phyloP scores from a whole-genome alignment of 2,329 filamentous ascomycete genomes.

The Aspergillus sp. region DNA sequence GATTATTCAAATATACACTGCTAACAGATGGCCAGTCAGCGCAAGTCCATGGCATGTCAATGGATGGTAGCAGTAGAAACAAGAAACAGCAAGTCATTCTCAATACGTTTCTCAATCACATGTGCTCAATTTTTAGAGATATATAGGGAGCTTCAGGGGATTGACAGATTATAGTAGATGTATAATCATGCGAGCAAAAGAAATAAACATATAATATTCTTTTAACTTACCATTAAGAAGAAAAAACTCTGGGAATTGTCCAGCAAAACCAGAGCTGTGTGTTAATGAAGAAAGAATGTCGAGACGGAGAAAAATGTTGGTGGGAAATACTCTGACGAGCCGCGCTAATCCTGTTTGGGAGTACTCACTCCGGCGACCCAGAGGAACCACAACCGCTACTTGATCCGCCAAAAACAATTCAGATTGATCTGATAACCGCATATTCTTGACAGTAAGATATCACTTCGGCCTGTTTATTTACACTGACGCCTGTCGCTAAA shows the following conservation, averaged over 20 bases:
- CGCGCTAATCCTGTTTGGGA: constrained; percentile 8
- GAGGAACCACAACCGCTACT: background rate
- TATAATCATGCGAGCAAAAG: constrained; percentile 54
- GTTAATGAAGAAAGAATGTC: constrained; percentile 7
- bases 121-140: constrained; percentile 31
- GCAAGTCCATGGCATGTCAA: constrained; percentile 5
- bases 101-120: constrained; percentile 40
- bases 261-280: constrained; percentile 21
- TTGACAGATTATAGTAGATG: constrained; percentile 68
- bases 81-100: constrained; percentile 24
- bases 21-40: constrained; percentile 18
- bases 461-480: too few species aligned
- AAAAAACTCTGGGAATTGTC: constrained; percentile 17
- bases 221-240: constrained; percentile 26
- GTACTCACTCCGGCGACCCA: constrained; percentile 1
- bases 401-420: background rate
- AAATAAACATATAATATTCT: background rate
- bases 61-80: constrained; percentile 4
- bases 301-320: constrained; percentile 8
- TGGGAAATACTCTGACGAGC: constrained; percentile 11
- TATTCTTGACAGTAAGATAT: too few species aligned
- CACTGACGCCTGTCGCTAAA: background rate
- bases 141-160: constrained; percentile 59
- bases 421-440: background rate
- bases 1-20: constrained; percentile 12